Conservation (phyloP, 176 grass and related monocot genomes). For the Oryza punctata region DNA sequence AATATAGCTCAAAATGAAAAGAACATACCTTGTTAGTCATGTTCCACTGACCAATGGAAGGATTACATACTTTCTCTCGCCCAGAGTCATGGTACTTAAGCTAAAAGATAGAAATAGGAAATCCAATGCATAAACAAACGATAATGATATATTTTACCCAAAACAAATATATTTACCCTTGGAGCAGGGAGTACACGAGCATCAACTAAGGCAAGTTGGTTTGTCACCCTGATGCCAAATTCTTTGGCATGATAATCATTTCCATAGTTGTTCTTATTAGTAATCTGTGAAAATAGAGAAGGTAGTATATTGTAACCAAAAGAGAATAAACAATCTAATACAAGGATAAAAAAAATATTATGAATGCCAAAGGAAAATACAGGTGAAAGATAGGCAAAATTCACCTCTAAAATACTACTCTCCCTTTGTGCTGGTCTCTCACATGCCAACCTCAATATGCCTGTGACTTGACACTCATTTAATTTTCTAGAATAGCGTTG, state of each 20-base stretch:
- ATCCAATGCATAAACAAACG: neutral
- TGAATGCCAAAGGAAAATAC: neutral
- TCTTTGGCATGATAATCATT: constrained; percentile 39
- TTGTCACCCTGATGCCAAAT: constrained; percentile 65
- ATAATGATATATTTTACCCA: neutral
- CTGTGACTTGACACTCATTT: constrained; percentile 57
- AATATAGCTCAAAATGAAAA: neutral
- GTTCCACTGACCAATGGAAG: constrained; percentile 81
- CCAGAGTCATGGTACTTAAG: constrained; percentile 88
- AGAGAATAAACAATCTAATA: neutral
- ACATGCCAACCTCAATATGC: constrained; percentile 58
- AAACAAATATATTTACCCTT: constrained; percentile 37
- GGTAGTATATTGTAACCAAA: neutral
- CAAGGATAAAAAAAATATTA: neutral
- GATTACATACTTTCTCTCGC: constrained; percentile 56
- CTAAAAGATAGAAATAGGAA: constrained; percentile 42
- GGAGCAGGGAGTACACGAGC: constrained; percentile 74
- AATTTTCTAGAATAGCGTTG: constrained; percentile 65
- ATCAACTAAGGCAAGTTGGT: constrained; percentile 64
- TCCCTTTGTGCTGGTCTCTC: constrained; percentile 57
- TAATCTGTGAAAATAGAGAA: constrained; percentile 42
- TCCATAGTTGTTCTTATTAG: constrained; percentile 29
- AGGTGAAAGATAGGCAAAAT: neutral
- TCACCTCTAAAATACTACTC: constrained; percentile 54
- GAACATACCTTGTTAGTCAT: constrained; percentile 77